These are phyloP conservation scores for Lasiodiplodia hormozganensis DNA, from an alignment of 2,329 filamentous ascomycete species.

Conservation along the genomic window DNA sequence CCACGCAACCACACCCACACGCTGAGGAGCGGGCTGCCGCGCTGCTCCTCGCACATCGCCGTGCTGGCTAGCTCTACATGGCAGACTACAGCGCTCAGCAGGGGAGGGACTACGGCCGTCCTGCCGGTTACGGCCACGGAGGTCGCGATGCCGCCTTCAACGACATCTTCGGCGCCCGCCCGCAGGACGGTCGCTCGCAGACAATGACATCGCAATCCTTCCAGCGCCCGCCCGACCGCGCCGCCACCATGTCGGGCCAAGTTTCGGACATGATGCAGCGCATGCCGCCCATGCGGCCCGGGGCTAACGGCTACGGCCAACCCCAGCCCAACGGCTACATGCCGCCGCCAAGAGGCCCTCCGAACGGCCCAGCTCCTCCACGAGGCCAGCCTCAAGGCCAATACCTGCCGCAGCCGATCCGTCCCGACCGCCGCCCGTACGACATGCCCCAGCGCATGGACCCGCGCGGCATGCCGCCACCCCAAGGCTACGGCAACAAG, in stretches of 20 bases:
- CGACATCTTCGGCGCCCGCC: conserved; percentile 92
- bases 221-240: conserved; percentile 70
- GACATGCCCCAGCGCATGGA: conserved; percentile 75
- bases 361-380: conserved; percentile 44
- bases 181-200: conserved; percentile 79
- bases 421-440: conserved; percentile 72
- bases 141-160: conserved; percentile 91
- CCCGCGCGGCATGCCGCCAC: conserved; percentile 58
- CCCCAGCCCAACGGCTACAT: conserved; percentile 39
- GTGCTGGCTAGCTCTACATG: conserved; percentile 50
- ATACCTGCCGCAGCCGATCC: conserved; percentile 65
- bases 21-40: conserved; percentile 25
- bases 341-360: conserved; percentile 39
- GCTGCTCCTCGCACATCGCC: conserved; percentile 28
- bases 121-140: conserved; percentile 59
- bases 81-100: conserved; percentile 70
- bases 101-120: conserved; percentile 64
- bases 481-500: conserved; percentile 60
- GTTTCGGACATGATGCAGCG: conserved; percentile 64
- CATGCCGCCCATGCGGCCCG: conserved; percentile 66
- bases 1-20: conserved; percentile 9
- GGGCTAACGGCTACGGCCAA: conserved; percentile 50
- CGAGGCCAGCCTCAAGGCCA: conserved; percentile 58
- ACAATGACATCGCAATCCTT: conserved; percentile 87
- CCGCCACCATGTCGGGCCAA: conserved; percentile 68